Conservation (phyloP, 306 rosid genomes). For the Cotoneaster glaucophyllus region DNA sequence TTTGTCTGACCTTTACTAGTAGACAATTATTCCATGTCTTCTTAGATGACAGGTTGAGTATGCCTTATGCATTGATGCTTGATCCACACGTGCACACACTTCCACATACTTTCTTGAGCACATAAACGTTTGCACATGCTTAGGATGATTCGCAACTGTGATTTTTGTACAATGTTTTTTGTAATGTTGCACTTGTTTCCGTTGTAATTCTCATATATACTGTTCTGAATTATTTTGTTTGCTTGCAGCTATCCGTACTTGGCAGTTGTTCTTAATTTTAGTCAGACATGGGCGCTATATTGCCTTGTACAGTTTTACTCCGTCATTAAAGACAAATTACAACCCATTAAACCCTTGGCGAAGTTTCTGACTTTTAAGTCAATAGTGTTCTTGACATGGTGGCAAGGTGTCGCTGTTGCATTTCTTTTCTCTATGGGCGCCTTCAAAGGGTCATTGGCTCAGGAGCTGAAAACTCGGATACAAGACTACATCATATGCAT, state of each 20-base stretch:
- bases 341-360: slow-evolving; percentile 86
- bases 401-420: slow-evolving; percentile 98
- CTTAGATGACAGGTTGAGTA: not conserved
- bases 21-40: not conserved
- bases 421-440: slow-evolving; percentile 84
- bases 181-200: not conserved
- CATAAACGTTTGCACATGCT: not conserved
- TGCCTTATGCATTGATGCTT: not conserved
- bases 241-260: slow-evolving; percentile 88
- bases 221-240: slow-evolving; percentile 20
- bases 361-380: slow-evolving; percentile 89
- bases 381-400: slow-evolving; percentile 94
- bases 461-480: slow-evolving; percentile 74
- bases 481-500: slow-evolving; percentile 96
- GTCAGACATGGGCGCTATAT: slow-evolving; percentile 98
- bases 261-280: slow-evolving; percentile 90
- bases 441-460: slow-evolving; percentile 79
- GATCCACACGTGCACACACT: not conserved
- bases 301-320: slow-evolving; percentile 97
- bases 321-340: slow-evolving; percentile 78
- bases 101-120: not conserved
- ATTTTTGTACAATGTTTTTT: not conserved
- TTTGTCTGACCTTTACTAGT: not conserved
- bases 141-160: slow-evolving; percentile 3
- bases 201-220: not conserved